Evolutionary conservation across 441 rosid species (phyloP).

Genomic region (Pelargonium australe): DNA sequence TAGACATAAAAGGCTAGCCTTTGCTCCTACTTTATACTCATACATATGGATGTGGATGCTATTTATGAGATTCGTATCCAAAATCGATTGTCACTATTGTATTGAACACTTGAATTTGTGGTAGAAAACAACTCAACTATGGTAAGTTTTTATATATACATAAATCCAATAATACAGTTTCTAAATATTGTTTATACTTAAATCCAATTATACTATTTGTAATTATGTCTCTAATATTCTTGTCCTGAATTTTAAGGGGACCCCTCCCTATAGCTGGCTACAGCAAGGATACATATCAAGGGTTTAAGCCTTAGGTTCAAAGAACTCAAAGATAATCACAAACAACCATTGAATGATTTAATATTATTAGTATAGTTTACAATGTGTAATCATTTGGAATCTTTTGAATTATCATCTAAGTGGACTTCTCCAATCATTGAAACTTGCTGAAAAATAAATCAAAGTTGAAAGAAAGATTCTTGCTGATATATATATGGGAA

Average conservation of each 20-base stretch:
- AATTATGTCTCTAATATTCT: neutral
- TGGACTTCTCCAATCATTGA: constrained; percentile 2
- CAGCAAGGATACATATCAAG: neutral
- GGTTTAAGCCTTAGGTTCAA: neutral
- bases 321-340: neutral
- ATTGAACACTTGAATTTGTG: too few relatives aligned
- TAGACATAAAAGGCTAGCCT: too few relatives aligned
- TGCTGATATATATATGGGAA: neutral
- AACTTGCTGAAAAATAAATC: neutral
- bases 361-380: neutral
- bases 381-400: neutral
- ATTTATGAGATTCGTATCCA: too few relatives aligned
- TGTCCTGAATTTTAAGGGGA: neutral
- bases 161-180: too few relatives aligned
- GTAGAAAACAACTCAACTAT: too few relatives aligned
- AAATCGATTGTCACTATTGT: too few relatives aligned
- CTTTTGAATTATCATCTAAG: neutral
- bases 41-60: too few relatives aligned
- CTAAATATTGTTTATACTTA: too few relatives aligned
- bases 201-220: too few relatives aligned
- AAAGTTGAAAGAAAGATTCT: neutral
- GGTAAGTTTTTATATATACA: too few relatives aligned
- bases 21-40: too few relatives aligned
- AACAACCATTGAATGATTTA: neutral
- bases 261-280: neutral